These are phyloP conservation scores for Leersia perrieri DNA, from an alignment of 176 grass and related monocot species.

Conservation along the genomic window DNA sequence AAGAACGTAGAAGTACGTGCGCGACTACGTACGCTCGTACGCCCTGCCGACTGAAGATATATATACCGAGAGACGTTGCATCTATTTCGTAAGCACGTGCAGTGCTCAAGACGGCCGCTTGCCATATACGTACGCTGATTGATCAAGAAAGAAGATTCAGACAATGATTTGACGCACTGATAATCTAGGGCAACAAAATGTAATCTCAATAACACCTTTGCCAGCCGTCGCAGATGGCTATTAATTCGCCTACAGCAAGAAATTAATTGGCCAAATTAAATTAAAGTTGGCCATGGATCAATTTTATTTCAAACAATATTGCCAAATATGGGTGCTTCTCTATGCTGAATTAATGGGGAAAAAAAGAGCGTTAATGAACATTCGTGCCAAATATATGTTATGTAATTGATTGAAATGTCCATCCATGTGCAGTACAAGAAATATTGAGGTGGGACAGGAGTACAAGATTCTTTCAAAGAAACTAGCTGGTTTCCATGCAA, in stretches of 20 bases:
- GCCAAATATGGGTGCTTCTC: neutral
- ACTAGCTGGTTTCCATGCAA: neutral
- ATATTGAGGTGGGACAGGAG: neutral
- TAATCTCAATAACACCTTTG: neutral
- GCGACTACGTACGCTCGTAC: neutral
- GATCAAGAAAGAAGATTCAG: neutral
- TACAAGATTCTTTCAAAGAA: neutral
- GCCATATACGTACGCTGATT: neutral
- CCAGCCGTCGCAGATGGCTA: neutral
- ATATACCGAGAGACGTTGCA: neutral
- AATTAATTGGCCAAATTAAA: neutral
- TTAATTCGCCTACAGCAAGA: neutral
- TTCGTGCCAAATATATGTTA: neutral
- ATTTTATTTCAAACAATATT: neutral
- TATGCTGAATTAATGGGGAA: neutral
- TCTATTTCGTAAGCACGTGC: neutral
- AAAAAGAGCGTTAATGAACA: neutral
- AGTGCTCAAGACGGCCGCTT: neutral
- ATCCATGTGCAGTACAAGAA: neutral
- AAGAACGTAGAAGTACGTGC: slow-evolving; percentile 6
- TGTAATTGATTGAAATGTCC: neutral
- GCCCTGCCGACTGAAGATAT: neutral
- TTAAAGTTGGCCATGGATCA: neutral
- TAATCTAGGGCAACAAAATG: neutral
- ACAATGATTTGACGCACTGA: neutral